These are phyloP conservation scores for Alternaria metachromatica DNA, from an alignment of 2,329 filamentous ascomycete species.

Conservation along the genomic window DNA sequence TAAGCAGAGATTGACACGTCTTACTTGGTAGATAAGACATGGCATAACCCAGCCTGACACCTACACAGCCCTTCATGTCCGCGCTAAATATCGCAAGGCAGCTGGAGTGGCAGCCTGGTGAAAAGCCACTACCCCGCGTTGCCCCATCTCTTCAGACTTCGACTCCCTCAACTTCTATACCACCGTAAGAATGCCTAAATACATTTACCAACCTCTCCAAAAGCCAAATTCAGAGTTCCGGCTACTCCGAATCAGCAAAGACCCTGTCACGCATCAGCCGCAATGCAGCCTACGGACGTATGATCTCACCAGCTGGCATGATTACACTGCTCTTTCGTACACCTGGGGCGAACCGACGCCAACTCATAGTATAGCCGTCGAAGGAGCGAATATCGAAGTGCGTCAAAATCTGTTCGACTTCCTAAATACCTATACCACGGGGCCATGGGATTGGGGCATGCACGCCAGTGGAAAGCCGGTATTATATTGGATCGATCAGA, in stretches of 20 bases:
- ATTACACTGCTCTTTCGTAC: not conserved
- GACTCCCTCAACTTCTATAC: not conserved
- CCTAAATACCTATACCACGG: rapidly evolving
- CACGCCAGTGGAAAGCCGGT: rapidly evolving
- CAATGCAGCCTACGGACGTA: not conserved
- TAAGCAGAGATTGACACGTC: not conserved
- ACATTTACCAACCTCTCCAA: not conserved
- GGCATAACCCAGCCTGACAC: not conserved
- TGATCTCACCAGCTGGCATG: rapidly evolving
- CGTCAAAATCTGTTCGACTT: not conserved
- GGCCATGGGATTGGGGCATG: rapidly evolving
- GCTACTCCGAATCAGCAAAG: not conserved
- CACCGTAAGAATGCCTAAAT: not conserved
- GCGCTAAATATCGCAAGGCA: not conserved
- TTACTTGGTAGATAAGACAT: not conserved
- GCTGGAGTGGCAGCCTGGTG: not conserved
- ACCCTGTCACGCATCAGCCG: not conserved
- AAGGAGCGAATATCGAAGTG: rapidly evolving
- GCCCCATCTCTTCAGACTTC: not conserved
- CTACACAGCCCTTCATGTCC: not conserved
- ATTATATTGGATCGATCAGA: not conserved
- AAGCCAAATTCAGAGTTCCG: not conserved
- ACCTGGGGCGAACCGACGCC: not conserved
- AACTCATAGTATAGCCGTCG: not conserved
- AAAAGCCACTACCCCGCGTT: not conserved